A percentile compares a stretch with the other conserved stretches of the same genome.
These are phyloP conservation scores for Reticulascus tulasneorum DNA, from an alignment of 2,329 filamentous ascomycete species.

Conservation along the genomic window DNA sequence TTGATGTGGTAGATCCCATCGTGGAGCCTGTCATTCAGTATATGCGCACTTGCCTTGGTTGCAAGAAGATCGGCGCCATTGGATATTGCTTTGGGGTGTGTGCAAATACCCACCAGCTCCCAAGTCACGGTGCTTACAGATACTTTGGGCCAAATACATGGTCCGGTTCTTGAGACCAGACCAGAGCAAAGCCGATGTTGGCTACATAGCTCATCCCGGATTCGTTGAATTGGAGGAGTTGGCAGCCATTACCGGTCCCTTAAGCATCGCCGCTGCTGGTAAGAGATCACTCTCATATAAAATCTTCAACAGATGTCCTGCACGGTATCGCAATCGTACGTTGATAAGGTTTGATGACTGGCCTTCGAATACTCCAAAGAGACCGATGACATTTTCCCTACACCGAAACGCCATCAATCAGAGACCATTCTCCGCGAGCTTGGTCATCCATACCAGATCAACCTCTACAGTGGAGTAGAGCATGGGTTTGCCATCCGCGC, in stretches of 20 bases:
- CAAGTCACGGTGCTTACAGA: background rate
- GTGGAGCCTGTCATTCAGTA: background rate
- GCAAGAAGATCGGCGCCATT: background rate
- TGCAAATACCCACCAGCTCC: too few relatives aligned
- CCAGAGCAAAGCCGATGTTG: background rate
- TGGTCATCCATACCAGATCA: background rate
- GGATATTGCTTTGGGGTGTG: background rate
- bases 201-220: background rate
- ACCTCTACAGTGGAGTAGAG: background rate
- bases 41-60: conserved; percentile 1
- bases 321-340: too few relatives aligned
- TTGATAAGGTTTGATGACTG: too few relatives aligned
- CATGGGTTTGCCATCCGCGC: background rate
- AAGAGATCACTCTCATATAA: too few relatives aligned
- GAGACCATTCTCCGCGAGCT: background rate
- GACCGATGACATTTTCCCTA: background rate
- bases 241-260: background rate
- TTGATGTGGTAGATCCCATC: background rate
- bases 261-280: background rate
- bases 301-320: too few relatives aligned
- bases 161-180: background rate
- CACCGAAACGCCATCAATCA: background rate
- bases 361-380: too few relatives aligned
- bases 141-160: background rate
- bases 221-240: conserved; percentile 1